Evolutionary conservation across 179 eudicot species (phyloP).

Genomic region (Corrigiola litoralis): DNA sequence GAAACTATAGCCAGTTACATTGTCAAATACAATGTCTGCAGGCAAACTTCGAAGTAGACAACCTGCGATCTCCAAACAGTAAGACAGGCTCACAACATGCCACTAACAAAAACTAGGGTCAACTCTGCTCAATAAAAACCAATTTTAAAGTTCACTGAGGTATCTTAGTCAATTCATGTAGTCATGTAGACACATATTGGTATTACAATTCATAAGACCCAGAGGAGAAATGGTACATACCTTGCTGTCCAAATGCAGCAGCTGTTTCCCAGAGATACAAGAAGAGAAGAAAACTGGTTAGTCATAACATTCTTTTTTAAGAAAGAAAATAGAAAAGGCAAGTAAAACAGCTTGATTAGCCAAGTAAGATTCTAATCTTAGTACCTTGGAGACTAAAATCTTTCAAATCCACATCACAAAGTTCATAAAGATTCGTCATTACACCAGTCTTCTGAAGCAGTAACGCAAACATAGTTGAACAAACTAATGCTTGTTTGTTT

Average conservation of each 20-base stretch:
- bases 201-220: not conserved
- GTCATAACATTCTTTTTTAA: too few relatives aligned
- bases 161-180: not conserved
- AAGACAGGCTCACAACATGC: not conserved
- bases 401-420: slow-evolving; percentile 92
- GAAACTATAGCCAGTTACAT: slow-evolving; percentile 75
- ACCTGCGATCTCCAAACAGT: slow-evolving; percentile 43
- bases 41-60: slow-evolving; percentile 92
- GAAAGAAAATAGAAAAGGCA: not conserved
- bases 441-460: slow-evolving; percentile 84
- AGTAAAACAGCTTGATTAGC: not conserved
- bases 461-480: slow-evolving; percentile 76
- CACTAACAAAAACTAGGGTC: not conserved
- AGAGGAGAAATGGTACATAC: slow-evolving; percentile 31
- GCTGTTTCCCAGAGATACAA: slow-evolving; percentile 29
- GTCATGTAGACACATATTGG: too few relatives aligned
- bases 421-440: slow-evolving; percentile 79
- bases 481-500: slow-evolving; percentile 83
- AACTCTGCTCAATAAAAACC: not conserved
- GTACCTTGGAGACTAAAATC: slow-evolving; percentile 94
- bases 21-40: slow-evolving; percentile 73
- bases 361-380: not conserved
- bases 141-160: not conserved
- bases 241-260: slow-evolving; percentile 81
- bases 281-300: slow-evolving; percentile 6